phyloP scores from a whole-genome alignment of 352 stramenopile genomes.

The Globisporangium polare region DNA sequence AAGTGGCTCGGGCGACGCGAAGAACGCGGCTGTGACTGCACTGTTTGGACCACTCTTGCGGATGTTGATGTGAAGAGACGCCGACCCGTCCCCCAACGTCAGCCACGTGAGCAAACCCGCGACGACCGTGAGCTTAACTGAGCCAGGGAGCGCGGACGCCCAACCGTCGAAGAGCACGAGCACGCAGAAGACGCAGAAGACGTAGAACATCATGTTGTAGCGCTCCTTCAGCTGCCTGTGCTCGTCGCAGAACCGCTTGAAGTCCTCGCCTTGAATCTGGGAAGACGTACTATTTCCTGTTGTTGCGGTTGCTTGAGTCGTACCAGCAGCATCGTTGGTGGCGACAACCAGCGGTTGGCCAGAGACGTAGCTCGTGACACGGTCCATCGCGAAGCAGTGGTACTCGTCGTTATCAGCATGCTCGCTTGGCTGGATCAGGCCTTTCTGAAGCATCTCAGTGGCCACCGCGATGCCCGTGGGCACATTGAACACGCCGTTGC shows the following conservation, averaged over 20 bases:
- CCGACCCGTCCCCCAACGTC: slow-evolving; percentile 28
- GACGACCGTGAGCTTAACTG: slow-evolving; percentile 33
- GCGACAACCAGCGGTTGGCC: background rate
- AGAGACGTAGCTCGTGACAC: slow-evolving; percentile 5
- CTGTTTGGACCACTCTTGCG: slow-evolving; percentile 16
- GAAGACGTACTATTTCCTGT: slow-evolving; percentile 4
- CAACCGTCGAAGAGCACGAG: slow-evolving; percentile 33
- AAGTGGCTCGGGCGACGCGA: slow-evolving; percentile 4
- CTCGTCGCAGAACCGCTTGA: slow-evolving; percentile 22
- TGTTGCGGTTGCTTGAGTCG: background rate
- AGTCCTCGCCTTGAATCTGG: slow-evolving; percentile 18
- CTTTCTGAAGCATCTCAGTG: slow-evolving; percentile 29
- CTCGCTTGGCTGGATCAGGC: slow-evolving; percentile 22
- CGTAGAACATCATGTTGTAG: slow-evolving; percentile 27
- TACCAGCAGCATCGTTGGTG: background rate
- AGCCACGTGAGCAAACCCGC: slow-evolving; percentile 36
- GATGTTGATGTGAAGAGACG: slow-evolving; percentile 42
- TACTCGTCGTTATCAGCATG: background rate
- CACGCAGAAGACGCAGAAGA: slow-evolving; percentile 33
- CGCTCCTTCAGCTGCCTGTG: slow-evolving; percentile 23
- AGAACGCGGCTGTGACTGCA: slow-evolving; percentile 19
- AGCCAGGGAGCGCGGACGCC: slow-evolving; percentile 23
- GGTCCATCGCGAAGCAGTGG: slow-evolving; percentile 11
- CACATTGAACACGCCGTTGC: slow-evolving; percentile 38
- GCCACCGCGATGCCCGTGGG: slow-evolving; percentile 30